phyloP scores from a whole-genome alignment of 2,329 filamentous ascomycete genomes.

The Didymella pinodella region DNA sequence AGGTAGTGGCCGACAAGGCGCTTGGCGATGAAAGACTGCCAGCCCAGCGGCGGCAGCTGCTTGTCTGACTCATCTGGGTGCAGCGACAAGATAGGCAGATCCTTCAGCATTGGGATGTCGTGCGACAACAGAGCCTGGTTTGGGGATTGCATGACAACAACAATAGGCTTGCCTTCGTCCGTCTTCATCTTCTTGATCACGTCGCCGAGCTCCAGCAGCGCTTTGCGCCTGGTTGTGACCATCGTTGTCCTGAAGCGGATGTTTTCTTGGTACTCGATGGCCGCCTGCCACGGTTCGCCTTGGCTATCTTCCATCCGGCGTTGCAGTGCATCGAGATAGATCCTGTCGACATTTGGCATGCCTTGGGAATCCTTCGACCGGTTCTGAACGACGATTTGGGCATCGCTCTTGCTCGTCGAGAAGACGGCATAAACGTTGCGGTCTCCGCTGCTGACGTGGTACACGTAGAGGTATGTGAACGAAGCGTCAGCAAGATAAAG shows the following conservation, averaged over 20 bases:
- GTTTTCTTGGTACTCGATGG: conserved; percentile 86
- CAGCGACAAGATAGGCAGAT: conserved; percentile 83
- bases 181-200: conserved; percentile 88
- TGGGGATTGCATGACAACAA: conserved; percentile 91
- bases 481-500: conserved; percentile 79
- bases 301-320: conserved; percentile 71
- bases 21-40: conserved; percentile 89
- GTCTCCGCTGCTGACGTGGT: conserved; percentile 90
- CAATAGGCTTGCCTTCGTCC: conserved; percentile 79
- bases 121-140: conserved; percentile 82
- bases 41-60: conserved; percentile 87
- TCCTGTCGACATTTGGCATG: conserved; percentile 86
- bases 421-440: conserved; percentile 93
- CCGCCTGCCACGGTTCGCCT: conserved; percentile 77
- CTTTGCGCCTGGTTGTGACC: conserved; percentile 88
- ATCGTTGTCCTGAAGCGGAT: conserved; percentile 86
- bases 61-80: conserved; percentile 85
- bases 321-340: conserved; percentile 80
- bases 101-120: conserved; percentile 82
- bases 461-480: conserved; percentile 87
- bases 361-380: conserved; percentile 82
- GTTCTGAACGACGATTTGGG: conserved; percentile 88
- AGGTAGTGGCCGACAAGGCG: conserved; percentile 89
- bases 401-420: conserved; percentile 80
- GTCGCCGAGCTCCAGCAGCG: conserved; percentile 86